A percentile compares a stretch with the other conserved stretches of the same genome.
Evolutionary conservation across 2,329 filamentous ascomycete species (phyloP).

Genomic region (Cryphonectria naterciae): DNA sequence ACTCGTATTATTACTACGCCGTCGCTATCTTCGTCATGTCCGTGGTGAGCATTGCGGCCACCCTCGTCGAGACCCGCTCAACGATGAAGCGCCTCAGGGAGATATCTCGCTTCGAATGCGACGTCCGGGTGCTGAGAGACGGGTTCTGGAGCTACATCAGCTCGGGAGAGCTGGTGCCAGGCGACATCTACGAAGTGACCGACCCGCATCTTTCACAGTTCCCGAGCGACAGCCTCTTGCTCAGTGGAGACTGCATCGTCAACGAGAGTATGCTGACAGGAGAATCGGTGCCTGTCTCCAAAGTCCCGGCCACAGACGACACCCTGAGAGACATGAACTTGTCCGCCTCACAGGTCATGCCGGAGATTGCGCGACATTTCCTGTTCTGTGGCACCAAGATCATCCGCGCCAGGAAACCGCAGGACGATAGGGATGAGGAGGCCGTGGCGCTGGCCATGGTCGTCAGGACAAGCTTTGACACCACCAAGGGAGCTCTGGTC

Average conservation of each 20-base stretch:
- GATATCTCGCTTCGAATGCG: constrained; percentile 93
- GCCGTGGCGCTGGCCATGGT: constrained; percentile 91
- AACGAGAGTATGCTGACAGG: constrained; percentile 99
- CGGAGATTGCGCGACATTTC: constrained; percentile 84
- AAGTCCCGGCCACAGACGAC: constrained; percentile 81
- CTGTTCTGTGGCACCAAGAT: constrained; percentile 96
- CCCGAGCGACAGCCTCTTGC: constrained; percentile 86
- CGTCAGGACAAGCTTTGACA: constrained; percentile 93
- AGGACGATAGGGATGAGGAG: constrained; percentile 83
- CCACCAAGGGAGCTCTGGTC: constrained; percentile 93
- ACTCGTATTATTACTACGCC: constrained; percentile 98
- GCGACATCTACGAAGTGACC: constrained; percentile 95
- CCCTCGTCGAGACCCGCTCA: constrained; percentile 85
- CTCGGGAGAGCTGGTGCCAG: constrained; percentile 88
- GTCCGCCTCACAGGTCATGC: constrained; percentile 78
- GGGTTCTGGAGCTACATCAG: constrained; percentile 93
- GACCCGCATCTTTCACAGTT: constrained; percentile 88
- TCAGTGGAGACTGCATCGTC: constrained; percentile 95
- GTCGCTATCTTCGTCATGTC: constrained; percentile 95
- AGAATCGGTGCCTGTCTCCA: constrained; percentile 96
- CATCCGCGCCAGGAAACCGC: constrained; percentile 84
- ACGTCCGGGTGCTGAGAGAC: constrained; percentile 88
- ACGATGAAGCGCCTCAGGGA: constrained; percentile 91
- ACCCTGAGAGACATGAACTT: constrained; percentile 77
- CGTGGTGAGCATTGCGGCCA: constrained; percentile 85